These are phyloP conservation scores for Ophiocordyceps robertsii DNA, from an alignment of 2,329 filamentous ascomycete genomes.

Conservation along the genomic window DNA sequence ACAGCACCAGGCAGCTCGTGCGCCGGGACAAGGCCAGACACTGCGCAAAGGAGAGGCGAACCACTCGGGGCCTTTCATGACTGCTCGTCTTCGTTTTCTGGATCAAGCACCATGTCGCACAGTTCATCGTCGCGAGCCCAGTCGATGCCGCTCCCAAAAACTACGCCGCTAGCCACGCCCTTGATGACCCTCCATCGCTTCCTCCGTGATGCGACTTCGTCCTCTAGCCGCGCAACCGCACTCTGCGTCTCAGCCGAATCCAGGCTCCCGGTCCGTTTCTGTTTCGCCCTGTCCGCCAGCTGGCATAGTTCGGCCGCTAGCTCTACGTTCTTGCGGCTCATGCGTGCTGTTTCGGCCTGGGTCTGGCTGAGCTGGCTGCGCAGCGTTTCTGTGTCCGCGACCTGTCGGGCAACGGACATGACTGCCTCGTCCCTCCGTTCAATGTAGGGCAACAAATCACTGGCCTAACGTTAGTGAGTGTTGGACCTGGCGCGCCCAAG, in stretches of 20 bases:
- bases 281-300: slow-evolving; percentile 43
- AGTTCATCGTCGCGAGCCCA: slow-evolving; percentile 62
- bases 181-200: slow-evolving; percentile 65
- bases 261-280: slow-evolving; percentile 38
- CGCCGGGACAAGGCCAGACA: no score
- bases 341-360: slow-evolving; percentile 43
- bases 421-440: slow-evolving; percentile 55
- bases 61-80: background rate
- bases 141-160: slow-evolving; percentile 71
- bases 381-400: slow-evolving; percentile 35
- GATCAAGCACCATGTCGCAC: slow-evolving; percentile 58
- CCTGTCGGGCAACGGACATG: slow-evolving; percentile 46
- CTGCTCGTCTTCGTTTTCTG: slow-evolving; percentile 29
- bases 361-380: slow-evolving; percentile 39
- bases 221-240: slow-evolving; percentile 46
- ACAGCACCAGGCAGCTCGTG: no score
- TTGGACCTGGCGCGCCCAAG: background rate
- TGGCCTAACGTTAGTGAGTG: slow-evolving; percentile 16
- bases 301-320: slow-evolving; percentile 49
- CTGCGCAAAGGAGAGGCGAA: no score
- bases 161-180: slow-evolving; percentile 61
- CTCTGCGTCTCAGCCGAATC: slow-evolving; percentile 35
- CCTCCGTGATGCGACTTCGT: slow-evolving; percentile 45
- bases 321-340: slow-evolving; percentile 46
- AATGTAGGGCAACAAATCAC: slow-evolving; percentile 54